phyloP scores from a whole-genome alignment of 257 asterid genomes.

The Petrea volubilis region DNA sequence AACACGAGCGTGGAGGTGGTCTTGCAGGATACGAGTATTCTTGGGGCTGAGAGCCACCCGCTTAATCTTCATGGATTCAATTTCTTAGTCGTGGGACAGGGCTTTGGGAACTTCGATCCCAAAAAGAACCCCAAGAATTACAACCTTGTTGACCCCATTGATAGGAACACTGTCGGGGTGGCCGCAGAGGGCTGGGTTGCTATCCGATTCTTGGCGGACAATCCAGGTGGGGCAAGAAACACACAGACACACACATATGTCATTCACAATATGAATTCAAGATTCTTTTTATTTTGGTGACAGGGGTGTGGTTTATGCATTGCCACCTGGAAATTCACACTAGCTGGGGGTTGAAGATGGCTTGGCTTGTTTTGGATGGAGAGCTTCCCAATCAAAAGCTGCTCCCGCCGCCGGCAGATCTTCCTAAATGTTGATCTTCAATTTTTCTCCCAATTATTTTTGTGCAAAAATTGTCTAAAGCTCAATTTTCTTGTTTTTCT shows the following conservation, averaged over 20 bases:
- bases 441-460: neutral
- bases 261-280: neutral
- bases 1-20: slow-evolving; percentile 57
- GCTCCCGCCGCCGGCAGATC: slow-evolving; percentile 64
- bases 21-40: slow-evolving; percentile 62
- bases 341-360: slow-evolving; percentile 69
- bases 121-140: slow-evolving; percentile 48
- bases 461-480: neutral
- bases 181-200: slow-evolving; percentile 78
- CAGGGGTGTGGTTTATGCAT: slow-evolving; percentile 70
- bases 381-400: slow-evolving; percentile 54
- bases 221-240: slow-evolving; percentile 48
- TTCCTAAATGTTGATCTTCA: slow-evolving; percentile 52
- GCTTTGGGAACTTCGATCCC: slow-evolving; percentile 51
- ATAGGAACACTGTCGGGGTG: slow-evolving; percentile 66
- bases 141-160: slow-evolving; percentile 61
- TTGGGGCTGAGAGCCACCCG: slow-evolving; percentile 70
- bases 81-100: slow-evolving; percentile 71
- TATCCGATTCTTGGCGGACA: slow-evolving; percentile 58
- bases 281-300: neutral
- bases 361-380: slow-evolving; percentile 68
- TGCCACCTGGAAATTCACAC: slow-evolving; percentile 61
- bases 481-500: too few species aligned
- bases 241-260: neutral
- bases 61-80: slow-evolving; percentile 71